Percentiles rank a stretch among this genome's conserved stretches.
These are phyloP conservation scores for Sclerotinia sclerotiorum DNA, from an alignment of 2,329 filamentous ascomycete species.

Conservation along the genomic window DNA sequence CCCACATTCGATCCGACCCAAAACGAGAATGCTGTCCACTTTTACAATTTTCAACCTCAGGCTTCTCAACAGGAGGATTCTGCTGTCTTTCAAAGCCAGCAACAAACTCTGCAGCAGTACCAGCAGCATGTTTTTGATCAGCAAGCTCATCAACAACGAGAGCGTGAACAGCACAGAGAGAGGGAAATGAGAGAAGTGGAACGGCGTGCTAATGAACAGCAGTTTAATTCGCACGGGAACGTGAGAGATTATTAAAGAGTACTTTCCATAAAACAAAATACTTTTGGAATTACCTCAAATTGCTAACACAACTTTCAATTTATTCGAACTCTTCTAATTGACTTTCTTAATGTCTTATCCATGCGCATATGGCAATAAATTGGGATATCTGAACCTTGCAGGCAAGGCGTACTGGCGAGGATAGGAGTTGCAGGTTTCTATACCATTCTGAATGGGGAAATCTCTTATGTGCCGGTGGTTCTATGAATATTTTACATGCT, in stretches of 20 bases:
- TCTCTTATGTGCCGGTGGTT: not conserved
- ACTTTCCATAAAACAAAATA: not conserved
- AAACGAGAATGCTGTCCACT: not conserved
- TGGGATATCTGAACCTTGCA: slow-evolving; percentile 13
- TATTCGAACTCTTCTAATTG: slow-evolving; percentile 4
- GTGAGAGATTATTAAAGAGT: not conserved
- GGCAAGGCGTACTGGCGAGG: slow-evolving; percentile 13
- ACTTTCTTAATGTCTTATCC: slow-evolving; percentile 1
- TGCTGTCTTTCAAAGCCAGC: not conserved
- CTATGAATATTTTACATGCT: not conserved
- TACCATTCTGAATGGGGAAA: slow-evolving; percentile 8
- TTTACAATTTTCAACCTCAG: not conserved
- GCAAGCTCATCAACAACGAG: not conserved
- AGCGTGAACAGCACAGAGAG: not conserved
- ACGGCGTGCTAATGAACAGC: not conserved
- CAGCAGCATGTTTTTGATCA: not conserved
- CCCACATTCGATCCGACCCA: not conserved
- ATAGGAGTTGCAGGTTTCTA: not conserved
- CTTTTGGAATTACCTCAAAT: not conserved
- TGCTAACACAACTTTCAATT: not conserved
- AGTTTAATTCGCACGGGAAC: not conserved
- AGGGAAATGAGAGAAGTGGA: not conserved
- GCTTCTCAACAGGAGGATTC: not conserved
- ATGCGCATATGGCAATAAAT: not conserved
- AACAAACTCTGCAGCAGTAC: not conserved